Conservation (phyloP, 768 basidiomycete species). For the Agaricus blazei region DNA sequence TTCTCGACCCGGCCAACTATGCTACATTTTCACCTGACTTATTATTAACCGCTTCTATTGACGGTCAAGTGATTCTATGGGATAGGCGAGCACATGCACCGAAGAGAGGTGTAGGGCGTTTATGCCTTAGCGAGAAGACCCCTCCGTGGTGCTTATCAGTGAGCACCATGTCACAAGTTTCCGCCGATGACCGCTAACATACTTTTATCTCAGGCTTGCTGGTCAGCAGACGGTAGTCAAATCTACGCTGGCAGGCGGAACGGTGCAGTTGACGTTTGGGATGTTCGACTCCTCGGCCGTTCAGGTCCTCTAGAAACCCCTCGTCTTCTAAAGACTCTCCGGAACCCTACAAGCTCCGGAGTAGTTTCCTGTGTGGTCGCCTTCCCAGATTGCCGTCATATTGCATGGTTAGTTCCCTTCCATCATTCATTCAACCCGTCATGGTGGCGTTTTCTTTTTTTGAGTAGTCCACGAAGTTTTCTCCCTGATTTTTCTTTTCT, state of each 20-base stretch:
- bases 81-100: constrained; percentile 68
- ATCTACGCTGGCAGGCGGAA: constrained; percentile 90
- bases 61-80: constrained; percentile 91
- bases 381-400: constrained; percentile 88
- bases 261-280: constrained; percentile 91
- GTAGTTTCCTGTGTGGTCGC: constrained; percentile 88
- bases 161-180: constrained; percentile 22
- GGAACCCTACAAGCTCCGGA: constrained; percentile 85
- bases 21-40: constrained; percentile 72
- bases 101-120: constrained; percentile 71
- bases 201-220: constrained; percentile 66
- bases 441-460: neutral
- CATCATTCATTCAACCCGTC: neutral
- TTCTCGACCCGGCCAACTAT: constrained; percentile 59
- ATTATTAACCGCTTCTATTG: constrained; percentile 84
- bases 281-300: constrained; percentile 75
- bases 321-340: constrained; percentile 72
- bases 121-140: constrained; percentile 89
- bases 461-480: neutral
- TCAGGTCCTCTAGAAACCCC: constrained; percentile 63
- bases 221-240: constrained; percentile 85
- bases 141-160: constrained; percentile 97
- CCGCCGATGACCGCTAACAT: neutral
- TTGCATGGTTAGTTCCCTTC: constrained; percentile 67
- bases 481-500: neutral